These are phyloP conservation scores for Russula brevipes DNA, from an alignment of 768 basidiomycete species.

Conservation along the genomic window DNA sequence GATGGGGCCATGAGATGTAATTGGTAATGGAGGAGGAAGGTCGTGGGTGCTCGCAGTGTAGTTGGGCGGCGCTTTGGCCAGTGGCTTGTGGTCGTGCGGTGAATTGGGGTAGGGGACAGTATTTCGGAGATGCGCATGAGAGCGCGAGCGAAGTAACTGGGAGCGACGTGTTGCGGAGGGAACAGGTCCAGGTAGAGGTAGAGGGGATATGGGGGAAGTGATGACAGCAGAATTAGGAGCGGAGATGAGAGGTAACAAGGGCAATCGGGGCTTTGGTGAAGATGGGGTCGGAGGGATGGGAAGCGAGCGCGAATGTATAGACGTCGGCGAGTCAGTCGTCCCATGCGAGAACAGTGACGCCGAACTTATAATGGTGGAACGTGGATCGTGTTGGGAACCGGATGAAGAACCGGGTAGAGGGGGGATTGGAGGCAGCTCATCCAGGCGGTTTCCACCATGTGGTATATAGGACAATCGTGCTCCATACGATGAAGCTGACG, in stretches of 20 bases:
- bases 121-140: constrained; percentile 1
- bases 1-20: neutral
- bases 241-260: neutral
- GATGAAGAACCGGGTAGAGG: constrained; percentile 1
- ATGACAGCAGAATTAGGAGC: neutral
- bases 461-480: neutral
- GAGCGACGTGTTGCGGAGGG: neutral
- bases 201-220: neutral
- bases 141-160: neutral
- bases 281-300: constrained; percentile 4
- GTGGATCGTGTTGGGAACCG: neutral
- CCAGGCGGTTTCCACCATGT: neutral
- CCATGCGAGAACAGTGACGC: neutral
- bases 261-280: constrained; percentile 5
- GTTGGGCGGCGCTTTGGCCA: constrained; percentile 12
- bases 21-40: neutral
- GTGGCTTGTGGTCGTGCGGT: neutral
- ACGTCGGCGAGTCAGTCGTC: neutral
- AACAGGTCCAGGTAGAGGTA: neutral
- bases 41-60: constrained; percentile 9
- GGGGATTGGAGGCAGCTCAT: constrained; percentile 3
- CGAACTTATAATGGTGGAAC: neutral
- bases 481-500: neutral
- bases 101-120: neutral
- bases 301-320: constrained; percentile 16